Base-by-base conservation (phyloP, 257 asterid genomes). In the Anisodus acutangulus region DNA sequence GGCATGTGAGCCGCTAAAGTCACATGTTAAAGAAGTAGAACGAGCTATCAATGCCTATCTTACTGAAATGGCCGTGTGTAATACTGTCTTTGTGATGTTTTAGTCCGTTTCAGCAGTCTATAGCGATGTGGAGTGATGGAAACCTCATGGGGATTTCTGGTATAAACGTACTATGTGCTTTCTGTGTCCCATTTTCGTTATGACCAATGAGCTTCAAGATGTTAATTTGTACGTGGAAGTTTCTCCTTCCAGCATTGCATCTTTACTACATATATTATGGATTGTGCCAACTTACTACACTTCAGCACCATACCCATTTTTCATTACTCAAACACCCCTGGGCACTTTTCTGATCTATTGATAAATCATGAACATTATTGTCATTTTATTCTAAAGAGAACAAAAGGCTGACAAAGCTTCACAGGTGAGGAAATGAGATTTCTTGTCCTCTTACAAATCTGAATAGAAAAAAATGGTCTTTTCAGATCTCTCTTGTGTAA, bases 1-100 rank as follows among this genome's bases (percentile, higher is more conserved):
- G 98, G 98, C 81, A 89, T 95, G 15, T 91, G 85, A 89, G 89
- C 54, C 31, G 22, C 66, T 63, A 11, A 66, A 49, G 31, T 79
- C 54, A 45, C 59, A 19, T 49, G 66, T 78, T 26, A 31, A 35
- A 31, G 47, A 13, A 51, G 47, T 53, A 4, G 39, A 10, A 71
- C 15, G 58, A 71, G 39, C 82, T 78, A 78, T 39, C 64, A 78
- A 4, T 41, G 31, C 26, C 19, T 51, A 26, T 78, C 31, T 8
- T 78, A 78, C 82, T 78, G 82, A 78, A 78, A 78, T 6, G 64
- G 0, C 31, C 66, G 4, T 4, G 39, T 26, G 82, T 31, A 78
- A 53, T 78, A 69, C 78, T 69, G 15, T 53, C 49, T 53, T 31
- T 78, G 49, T 31, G 82, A 13, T 78, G 82, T 53, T 78, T 53